Base-by-base conservation (phyloP, 1,284 basidiomycete genomes). In the Fomes fomentarius region DNA sequence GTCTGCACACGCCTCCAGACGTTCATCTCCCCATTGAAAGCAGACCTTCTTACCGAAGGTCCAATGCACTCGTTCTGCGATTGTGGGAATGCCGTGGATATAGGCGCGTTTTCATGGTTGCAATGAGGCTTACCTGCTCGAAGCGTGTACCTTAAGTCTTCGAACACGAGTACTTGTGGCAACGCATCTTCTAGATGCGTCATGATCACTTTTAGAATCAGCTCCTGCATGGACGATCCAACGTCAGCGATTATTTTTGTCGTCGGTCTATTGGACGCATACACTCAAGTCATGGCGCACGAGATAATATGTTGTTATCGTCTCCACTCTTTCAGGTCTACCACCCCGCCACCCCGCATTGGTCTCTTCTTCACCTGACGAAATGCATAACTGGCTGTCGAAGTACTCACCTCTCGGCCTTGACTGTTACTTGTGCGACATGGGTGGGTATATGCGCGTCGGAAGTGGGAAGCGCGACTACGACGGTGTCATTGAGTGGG, bases 231-330 rank as follows among this genome's bases (percentile, higher is more conserved):
- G n/a, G 7, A 37, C 14, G 14, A 12, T 11, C 25, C 4, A 19
- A 30, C n/a, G 34, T 21, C 26, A 6, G 2, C 11, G 14, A 0
- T 38, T 31, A 22, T 9, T 28, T 12, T 1, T 47, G 50, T 45
- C 22, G 14, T 8, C n/a, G 4, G 12, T 21, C 5, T 7, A 3
- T 9, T 30, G 5, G 10, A 14, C 25, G 41, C 63, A 37, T 50
- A 68, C 68, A 44, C 59, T 59, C 24, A 68, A 51, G 17, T 68
- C 63, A 14, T 60, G 60, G 22, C 63, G 64, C 40, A 56, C 65
- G 1, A 62, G 40, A 37, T 55, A 61, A 45, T 58, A 68, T n/a
- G 58, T 60, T 19, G 55, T 50, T 19, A 65, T 47, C 12, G 53
- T 59, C 11, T 59, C 54, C 2, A 65, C 55, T 12, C 55, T 50